phyloP scores from a whole-genome alignment of 345 rosid genomes.

The Rhodomyrtus tomentosa region DNA sequence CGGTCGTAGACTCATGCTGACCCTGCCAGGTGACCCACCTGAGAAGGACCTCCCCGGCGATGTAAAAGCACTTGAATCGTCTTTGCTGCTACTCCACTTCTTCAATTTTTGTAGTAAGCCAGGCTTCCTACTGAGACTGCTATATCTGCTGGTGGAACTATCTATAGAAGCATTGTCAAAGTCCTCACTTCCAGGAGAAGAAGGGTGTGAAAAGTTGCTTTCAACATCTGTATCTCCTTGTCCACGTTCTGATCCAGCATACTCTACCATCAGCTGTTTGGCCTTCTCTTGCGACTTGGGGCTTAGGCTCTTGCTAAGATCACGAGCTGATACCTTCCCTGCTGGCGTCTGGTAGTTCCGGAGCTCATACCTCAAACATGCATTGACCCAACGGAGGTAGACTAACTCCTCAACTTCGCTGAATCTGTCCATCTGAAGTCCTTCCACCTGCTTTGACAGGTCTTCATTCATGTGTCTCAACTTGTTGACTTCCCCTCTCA shows the following conservation, averaged over 20 bases:
- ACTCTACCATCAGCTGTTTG: slow-evolving; percentile 74
- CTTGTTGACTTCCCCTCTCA: slow-evolving; percentile 66
- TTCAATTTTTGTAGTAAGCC: slow-evolving; percentile 72
- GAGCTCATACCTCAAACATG: slow-evolving; percentile 90
- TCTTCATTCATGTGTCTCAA: slow-evolving; percentile 80
- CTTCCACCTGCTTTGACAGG: slow-evolving; percentile 91
- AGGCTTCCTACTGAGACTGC: slow-evolving; percentile 67
- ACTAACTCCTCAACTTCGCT: slow-evolving; percentile 98
- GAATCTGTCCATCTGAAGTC: slow-evolving; percentile 93
- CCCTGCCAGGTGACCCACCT: slow-evolving; percentile 68
- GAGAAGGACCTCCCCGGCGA: slow-evolving; percentile 71
- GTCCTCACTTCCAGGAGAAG: slow-evolving; percentile 92
- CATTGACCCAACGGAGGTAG: slow-evolving; percentile 98
- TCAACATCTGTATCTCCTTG: slow-evolving; percentile 90
- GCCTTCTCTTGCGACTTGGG: slow-evolving; percentile 87
- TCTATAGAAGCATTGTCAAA: slow-evolving; percentile 81
- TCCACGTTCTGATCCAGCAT: slow-evolving; percentile 91
- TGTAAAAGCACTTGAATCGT: slow-evolving; percentile 58
- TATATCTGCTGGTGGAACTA: slow-evolving; percentile 66
- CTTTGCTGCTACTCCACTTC: slow-evolving; percentile 87
- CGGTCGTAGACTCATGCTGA: slow-evolving; percentile 44
- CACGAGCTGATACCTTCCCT: slow-evolving; percentile 85
- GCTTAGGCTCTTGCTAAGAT: slow-evolving; percentile 76
- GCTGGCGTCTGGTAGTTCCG: slow-evolving; percentile 82
- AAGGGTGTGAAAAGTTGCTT: slow-evolving; percentile 79